Evolutionary conservation across 257 asterid genomes (phyloP).

Genomic region (Solanum bukasovii): DNA sequence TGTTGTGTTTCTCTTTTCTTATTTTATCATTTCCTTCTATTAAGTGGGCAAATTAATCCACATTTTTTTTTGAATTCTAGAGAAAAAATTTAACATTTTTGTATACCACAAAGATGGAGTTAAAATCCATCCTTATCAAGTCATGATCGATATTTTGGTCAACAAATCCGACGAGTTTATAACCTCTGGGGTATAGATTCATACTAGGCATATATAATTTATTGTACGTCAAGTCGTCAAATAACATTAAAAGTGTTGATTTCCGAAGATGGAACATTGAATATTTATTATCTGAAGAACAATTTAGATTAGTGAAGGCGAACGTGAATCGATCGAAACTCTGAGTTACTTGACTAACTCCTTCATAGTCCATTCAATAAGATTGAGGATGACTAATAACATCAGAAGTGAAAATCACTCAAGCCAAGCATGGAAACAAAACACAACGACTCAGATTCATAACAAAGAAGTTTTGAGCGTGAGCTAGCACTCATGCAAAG

Average conservation of each 20-base stretch:
- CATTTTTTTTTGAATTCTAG: too few species aligned
- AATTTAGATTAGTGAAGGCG: accelerated
- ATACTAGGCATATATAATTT: too few species aligned
- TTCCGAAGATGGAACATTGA: background rate
- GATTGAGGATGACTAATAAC: background rate
- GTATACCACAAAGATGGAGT: too few species aligned
- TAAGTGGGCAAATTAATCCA: too few species aligned
- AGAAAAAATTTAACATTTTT: too few species aligned
- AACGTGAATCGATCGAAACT: background rate
- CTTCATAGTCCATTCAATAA: background rate
- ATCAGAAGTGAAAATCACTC: background rate
- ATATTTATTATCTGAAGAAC: background rate
- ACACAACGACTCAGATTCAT: background rate
- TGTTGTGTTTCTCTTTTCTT: too few species aligned
- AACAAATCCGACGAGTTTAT: too few species aligned
- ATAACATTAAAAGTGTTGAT: background rate
- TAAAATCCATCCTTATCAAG: too few species aligned
- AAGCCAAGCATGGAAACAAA: background rate
- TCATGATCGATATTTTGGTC: too few species aligned
- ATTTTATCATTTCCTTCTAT: too few species aligned
- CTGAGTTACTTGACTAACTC: background rate
- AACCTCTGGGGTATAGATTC: too few species aligned
- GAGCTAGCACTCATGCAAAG: background rate
- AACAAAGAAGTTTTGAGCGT: background rate
- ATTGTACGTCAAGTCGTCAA: background rate